A percentile compares a stretch with the other conserved stretches of the same genome.
Conservation (phyloP, 2,329 filamentous ascomycete genomes). For the Rosellinia necatrix region DNA sequence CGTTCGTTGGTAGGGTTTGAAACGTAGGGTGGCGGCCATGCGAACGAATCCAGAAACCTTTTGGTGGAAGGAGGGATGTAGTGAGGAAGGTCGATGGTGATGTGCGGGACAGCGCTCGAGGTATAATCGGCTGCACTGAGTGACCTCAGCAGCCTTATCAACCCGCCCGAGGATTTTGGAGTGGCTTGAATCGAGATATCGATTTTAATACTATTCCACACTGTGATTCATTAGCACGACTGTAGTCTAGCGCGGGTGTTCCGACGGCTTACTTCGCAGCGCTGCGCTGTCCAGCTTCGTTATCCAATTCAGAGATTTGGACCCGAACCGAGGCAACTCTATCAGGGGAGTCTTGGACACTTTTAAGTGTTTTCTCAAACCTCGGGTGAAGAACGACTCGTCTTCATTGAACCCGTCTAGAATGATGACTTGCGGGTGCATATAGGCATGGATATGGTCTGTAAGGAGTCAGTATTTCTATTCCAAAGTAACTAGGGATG, state of each 20-base stretch:
- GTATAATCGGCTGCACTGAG: slow-evolving; percentile 77
- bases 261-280: slow-evolving; percentile 58
- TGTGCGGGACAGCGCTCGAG: slow-evolving; percentile 68
- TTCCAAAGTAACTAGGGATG: background rate
- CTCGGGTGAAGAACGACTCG: slow-evolving; percentile 68
- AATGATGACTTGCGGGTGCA: slow-evolving; percentile 78
- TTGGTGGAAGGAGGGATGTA: slow-evolving; percentile 68
- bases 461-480: slow-evolving; percentile 29
- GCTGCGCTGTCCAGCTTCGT: slow-evolving; percentile 75
- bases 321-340: slow-evolving; percentile 68
- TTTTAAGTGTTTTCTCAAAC: slow-evolving; percentile 59
- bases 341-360: slow-evolving; percentile 67
- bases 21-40: slow-evolving; percentile 64
- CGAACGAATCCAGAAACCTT: slow-evolving; percentile 65
- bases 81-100: slow-evolving; percentile 83
- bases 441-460: slow-evolving; percentile 71
- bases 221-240: slow-evolving; percentile 46
- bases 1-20: slow-evolving; percentile 49
- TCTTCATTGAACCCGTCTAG: slow-evolving; percentile 71
- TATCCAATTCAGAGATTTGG: slow-evolving; percentile 74
- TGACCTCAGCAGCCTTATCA: slow-evolving; percentile 78
- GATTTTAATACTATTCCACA: slow-evolving; percentile 77
- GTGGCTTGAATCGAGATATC: slow-evolving; percentile 85
- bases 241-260: background rate
- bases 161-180: slow-evolving; percentile 69